Conservation (phyloP, 352 stramenopile species). For the Elongisporangium prolatum region DNA sequence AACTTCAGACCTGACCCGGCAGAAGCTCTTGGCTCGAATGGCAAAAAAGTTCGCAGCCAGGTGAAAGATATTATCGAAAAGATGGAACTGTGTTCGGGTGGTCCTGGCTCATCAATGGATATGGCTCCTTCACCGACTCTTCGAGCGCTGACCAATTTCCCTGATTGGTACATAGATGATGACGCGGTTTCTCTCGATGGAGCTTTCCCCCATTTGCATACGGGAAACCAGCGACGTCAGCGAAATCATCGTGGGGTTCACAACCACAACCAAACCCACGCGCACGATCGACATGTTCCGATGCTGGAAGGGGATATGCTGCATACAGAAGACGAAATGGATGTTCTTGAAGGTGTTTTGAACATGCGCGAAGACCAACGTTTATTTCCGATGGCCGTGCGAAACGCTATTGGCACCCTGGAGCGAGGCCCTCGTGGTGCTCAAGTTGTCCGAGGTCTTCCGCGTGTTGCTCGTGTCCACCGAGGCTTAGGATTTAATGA, state of each 20-base stretch:
- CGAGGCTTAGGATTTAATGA: conserved; percentile 28
- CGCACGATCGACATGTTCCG: conserved; percentile 38
- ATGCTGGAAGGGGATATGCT: conserved; percentile 58
- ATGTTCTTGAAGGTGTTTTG: conserved; percentile 62
- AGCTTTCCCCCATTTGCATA: conserved; percentile 10
- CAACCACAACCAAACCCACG: background rate
- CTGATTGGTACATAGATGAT: conserved; percentile 73
- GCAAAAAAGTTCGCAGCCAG: conserved; percentile 48
- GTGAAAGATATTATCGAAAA: conserved; percentile 77
- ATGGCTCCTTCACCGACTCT: conserved; percentile 49
- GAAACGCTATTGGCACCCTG: conserved; percentile 32
- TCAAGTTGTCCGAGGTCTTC: conserved; percentile 10
- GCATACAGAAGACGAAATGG: conserved; percentile 62
- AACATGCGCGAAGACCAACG: conserved; percentile 61
- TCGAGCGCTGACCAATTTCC: conserved; percentile 54
- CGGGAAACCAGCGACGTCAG: conserved; percentile 25
- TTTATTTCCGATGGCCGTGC: conserved; percentile 48
- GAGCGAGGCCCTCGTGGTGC: conserved; percentile 20
- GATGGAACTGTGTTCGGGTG: conserved; percentile 82
- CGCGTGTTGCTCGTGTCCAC: background rate
- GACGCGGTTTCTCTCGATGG: conserved; percentile 42
- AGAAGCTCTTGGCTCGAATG: conserved; percentile 43
- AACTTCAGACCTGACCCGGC: conserved; percentile 72
- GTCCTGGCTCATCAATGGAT: conserved; percentile 24
- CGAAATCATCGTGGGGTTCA: conserved; percentile 10